Evolutionary conservation across 2,329 filamentous ascomycete genomes (phyloP).

Genomic region (Exserohilum rostratum): DNA sequence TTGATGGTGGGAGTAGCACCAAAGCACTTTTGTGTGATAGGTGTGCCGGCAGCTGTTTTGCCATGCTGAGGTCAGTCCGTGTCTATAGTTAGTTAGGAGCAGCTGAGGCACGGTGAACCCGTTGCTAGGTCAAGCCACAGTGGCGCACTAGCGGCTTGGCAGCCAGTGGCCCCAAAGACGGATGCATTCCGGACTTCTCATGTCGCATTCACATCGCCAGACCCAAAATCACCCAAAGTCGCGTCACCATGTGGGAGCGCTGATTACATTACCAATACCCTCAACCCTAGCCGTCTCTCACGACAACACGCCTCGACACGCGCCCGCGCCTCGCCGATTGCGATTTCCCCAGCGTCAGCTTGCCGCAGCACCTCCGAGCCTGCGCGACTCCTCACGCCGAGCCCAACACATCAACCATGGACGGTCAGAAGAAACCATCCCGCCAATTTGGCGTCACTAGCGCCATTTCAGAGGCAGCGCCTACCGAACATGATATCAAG

Average conservation of each 20-base stretch:
- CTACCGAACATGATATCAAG: conserved; percentile 76
- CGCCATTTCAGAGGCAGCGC: conserved; percentile 78
- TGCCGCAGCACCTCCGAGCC: conserved; percentile 30
- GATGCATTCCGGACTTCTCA: conserved; percentile 17
- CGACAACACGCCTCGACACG: conserved; percentile 19
- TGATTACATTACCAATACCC: conserved; percentile 13
- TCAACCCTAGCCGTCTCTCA: conserved; percentile 13
- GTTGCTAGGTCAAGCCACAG: conserved; percentile 1
- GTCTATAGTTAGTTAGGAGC: not conserved
- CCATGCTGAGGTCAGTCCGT: conserved; percentile 13
- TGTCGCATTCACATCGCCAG: conserved; percentile 25
- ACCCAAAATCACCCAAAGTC: conserved; percentile 19
- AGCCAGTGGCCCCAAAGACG: conserved; percentile 18
- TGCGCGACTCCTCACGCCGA: conserved; percentile 17
- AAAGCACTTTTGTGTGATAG: conserved; percentile 38
- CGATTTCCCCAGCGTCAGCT: conserved; percentile 21
- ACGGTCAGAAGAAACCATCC: conserved; percentile 33
- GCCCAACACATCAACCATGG: conserved; percentile 33
- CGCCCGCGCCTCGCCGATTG: conserved; percentile 15
- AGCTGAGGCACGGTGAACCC: not conserved
- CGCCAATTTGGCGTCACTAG: conserved; percentile 74
- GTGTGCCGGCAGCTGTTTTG: conserved; percentile 18
- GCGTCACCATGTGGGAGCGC: conserved; percentile 43
- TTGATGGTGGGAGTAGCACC: conserved; percentile 29
- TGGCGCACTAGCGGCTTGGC: conserved; percentile 24